Evolutionary conservation across 1,284 basidiomycete genomes (phyloP), one percentile per base, ranked within the genome.

Genomic region (Pyrrhoderma lamaoense): DNA sequence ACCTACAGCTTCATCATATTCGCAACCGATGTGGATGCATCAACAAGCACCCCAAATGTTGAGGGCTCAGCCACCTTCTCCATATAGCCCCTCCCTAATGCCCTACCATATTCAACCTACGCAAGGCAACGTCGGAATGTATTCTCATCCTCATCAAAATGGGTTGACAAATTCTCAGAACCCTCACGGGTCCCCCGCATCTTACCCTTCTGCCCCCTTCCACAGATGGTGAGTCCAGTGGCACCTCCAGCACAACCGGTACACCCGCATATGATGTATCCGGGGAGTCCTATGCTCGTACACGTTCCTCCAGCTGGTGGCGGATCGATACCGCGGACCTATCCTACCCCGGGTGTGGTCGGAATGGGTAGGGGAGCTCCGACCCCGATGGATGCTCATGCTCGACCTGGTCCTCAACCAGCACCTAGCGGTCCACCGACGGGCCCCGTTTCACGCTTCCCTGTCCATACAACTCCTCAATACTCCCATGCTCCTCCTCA

Each of bases 161-260:
- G 61, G 38, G 14, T n/a, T 22, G 27, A 63, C 47, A 62, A 65
- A 58, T 55, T 18, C 70, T 64, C 60, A 69, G 64, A 65, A 58
- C 54, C 19, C 70, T 64, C 60, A 69, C 64, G 37, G 57, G 66
- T 44, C 65, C 67, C 47, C 66, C 68, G 40, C 70, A 69, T 52
- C 73, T 70, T 54, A 72, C 71, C 53, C 74, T 70, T 35, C 62
- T 67, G 18, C 72, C 68, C 44, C 59, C 42, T 78, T 77, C 42
- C 75, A 72, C 61, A 67, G 21, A 64, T 85, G 64, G 76, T 85
- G 66, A 87, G 84, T 61, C 85, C 85, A n/a, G 75, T 75, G 13
- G 73, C 79, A 18, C 55, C 63, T 19, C 47, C 63, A 5, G 69
- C 65, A 25, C 67, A 75, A 43, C 47, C 63, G 7, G 69, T 65